These are phyloP conservation scores for Solanum lycopersicoides DNA, from an alignment of 257 asterid species.

Conservation along the genomic window DNA sequence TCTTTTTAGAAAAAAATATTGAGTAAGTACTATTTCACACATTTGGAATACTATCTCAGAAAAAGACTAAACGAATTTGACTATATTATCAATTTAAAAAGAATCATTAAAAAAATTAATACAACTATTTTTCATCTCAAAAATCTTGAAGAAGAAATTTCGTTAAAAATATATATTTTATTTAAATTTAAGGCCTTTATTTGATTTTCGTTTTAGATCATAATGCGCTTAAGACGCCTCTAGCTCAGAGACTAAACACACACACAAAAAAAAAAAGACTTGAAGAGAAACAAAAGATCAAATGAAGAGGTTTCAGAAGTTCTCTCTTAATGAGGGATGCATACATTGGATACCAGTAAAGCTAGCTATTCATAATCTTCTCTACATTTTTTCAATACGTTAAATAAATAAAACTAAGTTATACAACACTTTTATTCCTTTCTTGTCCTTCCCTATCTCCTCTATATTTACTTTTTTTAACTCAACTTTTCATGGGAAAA, in stretches of 20 bases:
- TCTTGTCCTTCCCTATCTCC: background rate
- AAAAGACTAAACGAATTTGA: too few relatives aligned
- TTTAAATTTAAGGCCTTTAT: too few relatives aligned
- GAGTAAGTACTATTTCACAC: background rate
- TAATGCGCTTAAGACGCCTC: background rate
- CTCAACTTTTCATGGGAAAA: background rate
- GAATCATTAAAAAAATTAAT: too few relatives aligned
- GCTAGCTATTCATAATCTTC: background rate
- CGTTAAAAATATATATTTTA: too few relatives aligned
- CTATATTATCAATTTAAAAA: background rate
- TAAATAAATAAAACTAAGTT: background rate
- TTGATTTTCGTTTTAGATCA: too few relatives aligned
- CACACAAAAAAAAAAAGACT: too few relatives aligned
- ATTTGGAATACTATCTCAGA: background rate
- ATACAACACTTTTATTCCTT: background rate
- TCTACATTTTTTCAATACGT: background rate
- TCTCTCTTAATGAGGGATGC: too few relatives aligned
- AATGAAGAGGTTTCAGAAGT: background rate
- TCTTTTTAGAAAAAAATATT: background rate
- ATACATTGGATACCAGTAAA: background rate
- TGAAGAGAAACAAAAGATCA: too few relatives aligned
- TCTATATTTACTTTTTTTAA: background rate
- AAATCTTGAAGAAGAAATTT: too few relatives aligned
- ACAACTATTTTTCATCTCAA: too few relatives aligned
- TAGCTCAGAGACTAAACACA: too few relatives aligned